Percentiles rank a stretch among this genome's conserved stretches.
Conservation (phyloP, 371 early-diverging fungal species). For the Choanephora cucurbitarum region DNA sequence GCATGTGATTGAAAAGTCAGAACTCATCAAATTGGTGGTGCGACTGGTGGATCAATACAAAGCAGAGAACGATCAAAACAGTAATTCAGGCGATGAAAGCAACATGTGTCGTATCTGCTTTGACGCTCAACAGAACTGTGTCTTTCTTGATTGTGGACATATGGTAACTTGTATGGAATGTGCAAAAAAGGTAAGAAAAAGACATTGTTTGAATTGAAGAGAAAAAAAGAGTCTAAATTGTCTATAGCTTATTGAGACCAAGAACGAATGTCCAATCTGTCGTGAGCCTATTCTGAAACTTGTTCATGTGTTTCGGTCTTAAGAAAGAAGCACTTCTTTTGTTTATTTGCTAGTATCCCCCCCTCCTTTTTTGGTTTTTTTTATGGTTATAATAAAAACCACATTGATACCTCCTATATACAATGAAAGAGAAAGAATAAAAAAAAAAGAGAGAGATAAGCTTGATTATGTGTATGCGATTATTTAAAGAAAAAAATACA, state of each 20-base stretch:
- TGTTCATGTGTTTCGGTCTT: slow-evolving; percentile 51
- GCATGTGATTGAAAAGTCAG: slow-evolving; percentile 55
- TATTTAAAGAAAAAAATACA: too few species aligned
- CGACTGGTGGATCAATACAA: slow-evolving; percentile 46
- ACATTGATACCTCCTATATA: too few species aligned
- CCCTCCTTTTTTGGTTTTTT: too few species aligned
- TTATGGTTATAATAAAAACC: too few species aligned
- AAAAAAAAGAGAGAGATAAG: too few species aligned
- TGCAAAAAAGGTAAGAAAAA: slow-evolving; percentile 47
- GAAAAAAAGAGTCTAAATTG: neutral
- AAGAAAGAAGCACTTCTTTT: too few species aligned
- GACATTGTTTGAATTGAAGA: neutral
- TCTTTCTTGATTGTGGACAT: slow-evolving; percentile 62
- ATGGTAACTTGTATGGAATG: slow-evolving; percentile 66
- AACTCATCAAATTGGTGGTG: slow-evolving; percentile 50
- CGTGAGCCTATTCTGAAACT: slow-evolving; percentile 55
- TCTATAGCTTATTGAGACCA: slow-evolving; percentile 45
- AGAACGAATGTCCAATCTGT: slow-evolving; percentile 68
- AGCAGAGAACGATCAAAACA: slow-evolving; percentile 8
- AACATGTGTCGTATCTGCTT: slow-evolving; percentile 59
- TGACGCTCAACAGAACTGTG: slow-evolving; percentile 63
- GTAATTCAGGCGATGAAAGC: slow-evolving; percentile 33
- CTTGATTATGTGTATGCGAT: too few species aligned
- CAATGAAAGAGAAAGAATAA: too few species aligned
- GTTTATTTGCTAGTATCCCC: too few species aligned